Conservation (phyloP, 2,329 filamentous ascomycete genomes). For the Sordariomycetes sp. region DNA sequence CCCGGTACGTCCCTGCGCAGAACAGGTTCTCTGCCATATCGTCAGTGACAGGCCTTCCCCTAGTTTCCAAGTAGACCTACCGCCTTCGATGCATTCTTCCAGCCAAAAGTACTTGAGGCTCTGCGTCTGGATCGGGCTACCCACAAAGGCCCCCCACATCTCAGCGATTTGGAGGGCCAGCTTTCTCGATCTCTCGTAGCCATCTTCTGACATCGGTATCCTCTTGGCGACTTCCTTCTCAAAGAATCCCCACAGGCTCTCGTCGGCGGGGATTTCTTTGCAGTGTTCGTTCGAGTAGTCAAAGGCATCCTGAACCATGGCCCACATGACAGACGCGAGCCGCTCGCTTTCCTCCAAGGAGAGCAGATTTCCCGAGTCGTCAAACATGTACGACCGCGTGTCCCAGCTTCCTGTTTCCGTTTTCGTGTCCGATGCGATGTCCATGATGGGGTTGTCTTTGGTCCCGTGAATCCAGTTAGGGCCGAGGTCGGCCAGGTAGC, state of each 20-base stretch:
- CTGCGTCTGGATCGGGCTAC: constrained; percentile 51
- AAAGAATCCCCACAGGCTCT: constrained; percentile 47
- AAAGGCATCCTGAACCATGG: constrained; percentile 58
- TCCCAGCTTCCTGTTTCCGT: constrained; percentile 40
- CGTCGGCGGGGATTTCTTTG: constrained; percentile 30
- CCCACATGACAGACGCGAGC: constrained; percentile 51
- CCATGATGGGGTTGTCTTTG: constrained; percentile 57
- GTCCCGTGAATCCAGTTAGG: constrained; percentile 79
- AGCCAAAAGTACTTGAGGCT: constrained; percentile 70
- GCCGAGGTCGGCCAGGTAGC: constrained; percentile 45
- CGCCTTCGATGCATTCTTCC: constrained; percentile 66
- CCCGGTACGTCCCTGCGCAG: constrained; percentile 47
- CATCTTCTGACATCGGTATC: constrained; percentile 31
- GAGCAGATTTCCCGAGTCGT: constrained; percentile 43
- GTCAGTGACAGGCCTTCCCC: background rate
- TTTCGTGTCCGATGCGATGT: constrained; percentile 51
- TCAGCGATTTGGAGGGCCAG: constrained; percentile 44
- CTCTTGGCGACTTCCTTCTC: constrained; percentile 28
- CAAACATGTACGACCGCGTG: constrained; percentile 41
- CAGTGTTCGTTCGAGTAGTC: constrained; percentile 49
- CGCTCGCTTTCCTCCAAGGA: constrained; percentile 30
- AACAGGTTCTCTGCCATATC: constrained; percentile 42
- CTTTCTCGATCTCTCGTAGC: constrained; percentile 26
- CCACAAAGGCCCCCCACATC: constrained; percentile 63
- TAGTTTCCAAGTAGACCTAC: constrained; percentile 21